Base-by-base conservation (phyloP, 768 basidiomycete genomes). In the Ephemerocybe angulata region DNA sequence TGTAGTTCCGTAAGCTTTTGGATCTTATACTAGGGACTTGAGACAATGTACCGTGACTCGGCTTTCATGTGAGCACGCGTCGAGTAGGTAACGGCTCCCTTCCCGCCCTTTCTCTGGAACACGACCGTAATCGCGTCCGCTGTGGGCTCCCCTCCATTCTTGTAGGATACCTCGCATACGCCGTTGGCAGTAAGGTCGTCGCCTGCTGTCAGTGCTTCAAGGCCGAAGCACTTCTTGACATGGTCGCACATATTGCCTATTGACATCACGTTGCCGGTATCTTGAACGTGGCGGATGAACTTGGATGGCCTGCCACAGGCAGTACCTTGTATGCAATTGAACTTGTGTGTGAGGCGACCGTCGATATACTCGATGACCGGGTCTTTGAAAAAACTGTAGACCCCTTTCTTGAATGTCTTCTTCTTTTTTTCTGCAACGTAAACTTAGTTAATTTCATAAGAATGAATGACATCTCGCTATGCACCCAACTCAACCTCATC, bases 171-270 rank as follows among this genome's bases (percentile, higher is more conserved):
- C 52, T 59, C 17, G 50, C 57, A 12, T 49, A 35, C 8, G 50
- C 38, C 31, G 58, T 35, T 19, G 17, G 38, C 1, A 54, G 42
- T 2, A n/a, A n/a, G n/a, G n/a, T 49, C 41, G 24, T 61, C 50
- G 0, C 59, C 68, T 1, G 48, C 60, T 1, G 58, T 44, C 4
- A 68, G 37, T 1, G 59, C 61, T 4, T 65, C 67, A 0, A 56
- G 24, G 0, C 71, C 67, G 64, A 64, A 72, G 54, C 72, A 74
- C 0, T 3, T 15, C 11, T 48, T 55, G 0, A 58, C 68, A 56
- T 75, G 67, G 40, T 47, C 56, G 0, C 50, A 40, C 42, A 70
- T 54, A 55, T 72, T 72, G 1, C 65, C 58, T 3, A 59, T 64
- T 4, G 59, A 64, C 1, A 21, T 53, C 12, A 43, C 50, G 30